These are phyloP conservation scores for Orbilia brochopaga DNA, from an alignment of 2,329 filamentous ascomycete species.

Conservation along the genomic window DNA sequence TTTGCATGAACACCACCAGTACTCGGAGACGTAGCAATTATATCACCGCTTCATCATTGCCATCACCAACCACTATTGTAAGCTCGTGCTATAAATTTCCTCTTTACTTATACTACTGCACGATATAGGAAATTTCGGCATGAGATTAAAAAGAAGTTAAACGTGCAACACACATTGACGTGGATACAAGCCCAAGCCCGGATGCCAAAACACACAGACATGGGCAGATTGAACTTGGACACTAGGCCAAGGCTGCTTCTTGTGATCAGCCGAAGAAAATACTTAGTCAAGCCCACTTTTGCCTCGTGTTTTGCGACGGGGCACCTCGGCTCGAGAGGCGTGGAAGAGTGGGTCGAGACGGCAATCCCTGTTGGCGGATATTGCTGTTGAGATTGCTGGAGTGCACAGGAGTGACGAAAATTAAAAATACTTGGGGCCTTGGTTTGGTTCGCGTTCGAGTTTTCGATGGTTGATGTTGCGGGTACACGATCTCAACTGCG, in stretches of 20 bases:
- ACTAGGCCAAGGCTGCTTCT: neutral
- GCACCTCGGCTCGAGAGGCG: constrained; percentile 9
- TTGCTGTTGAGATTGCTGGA: neutral
- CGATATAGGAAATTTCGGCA: neutral
- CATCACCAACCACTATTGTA: too few species aligned
- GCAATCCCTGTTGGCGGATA: neutral
- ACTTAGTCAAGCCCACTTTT: neutral
- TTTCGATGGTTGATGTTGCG: constrained; percentile 5
- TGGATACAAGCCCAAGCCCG: neutral
- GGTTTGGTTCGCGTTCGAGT: neutral
- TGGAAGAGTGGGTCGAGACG: constrained; percentile 6
- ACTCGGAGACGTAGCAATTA: too few species aligned
- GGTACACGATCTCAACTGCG: constrained; percentile 37
- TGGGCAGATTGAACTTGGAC: neutral
- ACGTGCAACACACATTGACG: neutral
- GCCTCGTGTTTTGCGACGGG: constrained; percentile 8
- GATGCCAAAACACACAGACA: neutral
- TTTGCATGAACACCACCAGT: too few species aligned
- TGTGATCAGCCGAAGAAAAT: neutral
- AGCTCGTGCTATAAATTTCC: neutral
- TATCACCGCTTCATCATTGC: too few species aligned
- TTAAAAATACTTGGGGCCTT: too few species aligned
- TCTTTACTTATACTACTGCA: neutral
- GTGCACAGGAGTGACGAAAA: neutral
- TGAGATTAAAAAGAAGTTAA: neutral